Evolutionary conservation across 1,284 basidiomycete genomes (phyloP), one percentile per base, ranked within the genome.

Genomic region (Malassezia psittaci): DNA sequence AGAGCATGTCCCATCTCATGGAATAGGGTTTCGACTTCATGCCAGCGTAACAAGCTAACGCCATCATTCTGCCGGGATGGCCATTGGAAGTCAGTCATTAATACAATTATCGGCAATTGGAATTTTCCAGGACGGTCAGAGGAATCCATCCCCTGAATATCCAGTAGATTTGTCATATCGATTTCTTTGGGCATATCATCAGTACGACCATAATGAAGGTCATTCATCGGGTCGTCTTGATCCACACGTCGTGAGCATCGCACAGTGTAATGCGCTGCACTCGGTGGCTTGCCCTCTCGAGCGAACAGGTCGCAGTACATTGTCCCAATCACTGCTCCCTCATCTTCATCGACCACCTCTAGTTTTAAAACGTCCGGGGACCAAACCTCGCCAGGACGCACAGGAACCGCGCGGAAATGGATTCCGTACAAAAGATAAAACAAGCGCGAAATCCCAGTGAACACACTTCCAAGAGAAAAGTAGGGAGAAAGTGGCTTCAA

Each of bases 1-100:
- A 98, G 90, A 1, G 94, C 93, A 76, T 98, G 93, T 0, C 93
- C 93, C 91, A 98, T 96, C 77, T 98, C 93, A 69, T 98, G 93
- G 77, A 94, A 96, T 18, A 98, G 78, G 1, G 93, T 98, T 74
- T 88, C 81, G 9, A 96, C 87, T 68, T 98, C 90, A 67, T 88
- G 85, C 91, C 93, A 98, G 55, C 85, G 84, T 24, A 98, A 77
- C 39, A 86, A 77, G 0, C 87, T 85, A 34, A 79, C 77, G 29
- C 80, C 78, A 21, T 83, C 85, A 34, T 79, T 77, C n/a, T 79
- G 77, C 12, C 81, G 63, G 0, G 80, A 79, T 12, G 87, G 85
- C 19, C 80, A 80, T 13, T 83, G 78, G 69, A 96, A 96, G 69
- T 93, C 90, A 67, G 88, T 94, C 15, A 93, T 79, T 8, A 98